Conservation (phyloP, 768 basidiomycete genomes). For the Pleurotus citrinopileatus region DNA sequence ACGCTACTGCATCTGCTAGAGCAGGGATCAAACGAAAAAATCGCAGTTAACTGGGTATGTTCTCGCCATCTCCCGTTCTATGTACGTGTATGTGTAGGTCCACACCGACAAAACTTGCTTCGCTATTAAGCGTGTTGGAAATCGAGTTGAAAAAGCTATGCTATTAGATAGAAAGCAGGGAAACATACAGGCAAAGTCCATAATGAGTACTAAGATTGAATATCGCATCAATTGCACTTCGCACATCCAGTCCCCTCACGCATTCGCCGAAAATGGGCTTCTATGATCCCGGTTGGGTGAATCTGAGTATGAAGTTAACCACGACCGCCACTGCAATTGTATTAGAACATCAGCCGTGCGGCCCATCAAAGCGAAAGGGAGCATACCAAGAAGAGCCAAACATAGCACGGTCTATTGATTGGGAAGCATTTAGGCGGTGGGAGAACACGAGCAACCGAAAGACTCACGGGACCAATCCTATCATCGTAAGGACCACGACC, state of each 20-base stretch:
- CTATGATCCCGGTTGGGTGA: constrained; percentile 41
- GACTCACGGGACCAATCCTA: constrained; percentile 86
- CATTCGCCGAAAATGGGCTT: no score
- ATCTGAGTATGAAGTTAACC: constrained; percentile 83
- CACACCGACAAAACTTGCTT: no score
- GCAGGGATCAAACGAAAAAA: constrained; percentile 58
- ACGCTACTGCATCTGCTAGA: constrained; percentile 46
- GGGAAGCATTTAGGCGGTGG: constrained; percentile 11
- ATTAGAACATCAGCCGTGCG: constrained; percentile 1
- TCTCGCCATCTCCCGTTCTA: neutral
- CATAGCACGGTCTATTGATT: constrained; percentile 72
- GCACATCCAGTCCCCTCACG: no score
- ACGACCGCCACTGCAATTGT: constrained; percentile 66
- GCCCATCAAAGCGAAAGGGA: neutral
- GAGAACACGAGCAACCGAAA: constrained; percentile 7
- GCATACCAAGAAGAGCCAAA: constrained; percentile 68
- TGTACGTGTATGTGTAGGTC: no score
- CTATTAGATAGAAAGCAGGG: neutral
- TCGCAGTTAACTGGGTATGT: constrained; percentile 15
- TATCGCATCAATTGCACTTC: no score
- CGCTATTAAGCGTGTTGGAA: no score
- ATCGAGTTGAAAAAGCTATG: no score
- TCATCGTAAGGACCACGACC: constrained; percentile 97
- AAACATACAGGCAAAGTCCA: neutral
- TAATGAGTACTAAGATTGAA: no score